Base-by-base conservation (phyloP, 2,329 filamentous ascomycete species). In the Dothistroma pini region DNA sequence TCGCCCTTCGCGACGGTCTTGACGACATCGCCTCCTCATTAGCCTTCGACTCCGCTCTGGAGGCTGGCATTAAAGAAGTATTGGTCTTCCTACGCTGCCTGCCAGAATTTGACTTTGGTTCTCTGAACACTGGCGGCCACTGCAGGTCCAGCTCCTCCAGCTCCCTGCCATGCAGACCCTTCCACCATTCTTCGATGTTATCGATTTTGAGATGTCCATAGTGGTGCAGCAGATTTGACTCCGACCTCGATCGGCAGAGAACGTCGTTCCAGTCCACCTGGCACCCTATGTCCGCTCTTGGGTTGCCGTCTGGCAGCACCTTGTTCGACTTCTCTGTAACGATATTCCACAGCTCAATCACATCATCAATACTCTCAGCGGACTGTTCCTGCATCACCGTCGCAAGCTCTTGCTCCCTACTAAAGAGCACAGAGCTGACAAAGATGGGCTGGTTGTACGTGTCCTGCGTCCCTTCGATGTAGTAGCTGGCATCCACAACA, bases 351-450 rank as follows among this genome's bases (percentile, higher is more conserved):
- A 63, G 47, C 38, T 65, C 58, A 25, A 63, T 57, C 29, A 63
- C 60, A 63, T 65, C 61, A n/a, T 61, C 62, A 1, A 41, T 34
- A 49, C 35, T 53, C 19, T 53, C 53, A 4, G 63, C 62, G 14
- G 22, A 47, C n/a, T 60, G 21, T 25, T 62, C 64, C 49, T 66
- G 64, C 58, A 64, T 63, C 25, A 64, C 35, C 12, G 50, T 34
- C 1, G 57, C 62, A 29, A 66, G 56, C 52, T 66, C 64, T 29
- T 66, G 62, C 54, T 64, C 64, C 12, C 62, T 47, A 4, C 58
- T 56, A 22, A 34, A 54, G 21, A 63, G 54, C 12, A 38, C 38
- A n/a, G 58, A 38, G 22, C 57, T 66, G 19, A 57, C 52, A 34
- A 63, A 61, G 11, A 53, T 48, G n/a, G 59, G 51, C 41, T 58